Percentiles rank a stretch among this genome's conserved stretches.
phyloP scores from a whole-genome alignment of 1,284 basidiomycete species.

The Cerrena zonata region DNA sequence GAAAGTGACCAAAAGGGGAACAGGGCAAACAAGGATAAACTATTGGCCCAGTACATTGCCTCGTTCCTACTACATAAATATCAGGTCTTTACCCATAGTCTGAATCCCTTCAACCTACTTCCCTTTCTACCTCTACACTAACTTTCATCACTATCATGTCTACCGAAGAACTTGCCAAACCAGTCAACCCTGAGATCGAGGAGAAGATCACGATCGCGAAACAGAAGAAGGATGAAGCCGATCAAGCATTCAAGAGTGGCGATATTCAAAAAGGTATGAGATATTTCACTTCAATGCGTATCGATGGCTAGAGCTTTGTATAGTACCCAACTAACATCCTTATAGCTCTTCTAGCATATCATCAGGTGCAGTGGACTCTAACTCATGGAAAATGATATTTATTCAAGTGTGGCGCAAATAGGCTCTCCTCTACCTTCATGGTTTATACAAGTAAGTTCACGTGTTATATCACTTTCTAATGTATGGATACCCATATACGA shows the following conservation, averaged over 20 bases:
- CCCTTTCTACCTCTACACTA: no score
- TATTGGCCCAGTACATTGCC: no score
- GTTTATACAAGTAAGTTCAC: constrained; percentile 60
- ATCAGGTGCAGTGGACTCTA: constrained; percentile 46
- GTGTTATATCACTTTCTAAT: background rate
- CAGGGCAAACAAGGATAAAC: no score
- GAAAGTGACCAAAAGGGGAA: no score
- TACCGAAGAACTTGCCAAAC: background rate
- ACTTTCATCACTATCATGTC: no score
- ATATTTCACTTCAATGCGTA: background rate
- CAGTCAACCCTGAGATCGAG: constrained; percentile 25
- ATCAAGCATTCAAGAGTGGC: constrained; percentile 67
- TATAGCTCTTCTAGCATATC: constrained; percentile 58
- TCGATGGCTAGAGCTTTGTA: no score
- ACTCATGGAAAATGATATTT: no score
- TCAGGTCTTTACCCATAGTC: no score
- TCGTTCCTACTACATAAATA: no score
- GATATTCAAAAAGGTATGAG: constrained; percentile 55
- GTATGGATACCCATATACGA: background rate
- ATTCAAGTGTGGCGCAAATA: no score
- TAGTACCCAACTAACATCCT: background rate
- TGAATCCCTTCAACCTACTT: no score
- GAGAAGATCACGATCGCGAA: constrained; percentile 56
- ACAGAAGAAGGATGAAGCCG: constrained; percentile 67
- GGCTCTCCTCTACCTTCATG: constrained; percentile 65